Conservation (phyloP, 2,329 filamentous ascomycete genomes). For the Cladosporium sp. region DNA sequence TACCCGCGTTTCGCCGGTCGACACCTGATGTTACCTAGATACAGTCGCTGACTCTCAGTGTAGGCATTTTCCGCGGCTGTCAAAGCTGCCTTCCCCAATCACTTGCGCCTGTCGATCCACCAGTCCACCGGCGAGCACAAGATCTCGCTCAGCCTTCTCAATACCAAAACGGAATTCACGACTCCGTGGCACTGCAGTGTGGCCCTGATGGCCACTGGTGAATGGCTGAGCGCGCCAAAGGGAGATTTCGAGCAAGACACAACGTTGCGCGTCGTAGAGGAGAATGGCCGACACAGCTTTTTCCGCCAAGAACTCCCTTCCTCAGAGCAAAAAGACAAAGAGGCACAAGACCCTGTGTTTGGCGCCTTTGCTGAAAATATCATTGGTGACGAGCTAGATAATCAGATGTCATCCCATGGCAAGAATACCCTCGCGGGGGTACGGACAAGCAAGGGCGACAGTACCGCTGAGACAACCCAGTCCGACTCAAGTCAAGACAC, state of each 20-base stretch:
- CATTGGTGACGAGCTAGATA: background rate
- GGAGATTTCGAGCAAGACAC: background rate
- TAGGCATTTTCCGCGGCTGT: background rate
- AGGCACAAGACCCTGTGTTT: background rate
- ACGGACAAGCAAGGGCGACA: background rate
- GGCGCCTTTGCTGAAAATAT: background rate
- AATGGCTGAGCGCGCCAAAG: background rate
- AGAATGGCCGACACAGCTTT: background rate
- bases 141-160: background rate
- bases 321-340: background rate
- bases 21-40: background rate
- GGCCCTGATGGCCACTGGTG: background rate
- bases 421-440: background rate
- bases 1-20: background rate
- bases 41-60: background rate
- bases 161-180: conserved; percentile 1
- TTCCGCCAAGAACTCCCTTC: background rate
- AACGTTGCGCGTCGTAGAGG: background rate
- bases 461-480: background rate
- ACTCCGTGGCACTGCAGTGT: conserved; percentile 6
- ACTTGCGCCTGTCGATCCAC: conserved; percentile 7
- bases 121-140: conserved; percentile 7
- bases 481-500: background rate
- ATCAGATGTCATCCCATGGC: background rate
- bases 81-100: conserved; percentile 2